Conservation (phyloP, 345 rosid genomes). For the Ailanthus altissimus region DNA sequence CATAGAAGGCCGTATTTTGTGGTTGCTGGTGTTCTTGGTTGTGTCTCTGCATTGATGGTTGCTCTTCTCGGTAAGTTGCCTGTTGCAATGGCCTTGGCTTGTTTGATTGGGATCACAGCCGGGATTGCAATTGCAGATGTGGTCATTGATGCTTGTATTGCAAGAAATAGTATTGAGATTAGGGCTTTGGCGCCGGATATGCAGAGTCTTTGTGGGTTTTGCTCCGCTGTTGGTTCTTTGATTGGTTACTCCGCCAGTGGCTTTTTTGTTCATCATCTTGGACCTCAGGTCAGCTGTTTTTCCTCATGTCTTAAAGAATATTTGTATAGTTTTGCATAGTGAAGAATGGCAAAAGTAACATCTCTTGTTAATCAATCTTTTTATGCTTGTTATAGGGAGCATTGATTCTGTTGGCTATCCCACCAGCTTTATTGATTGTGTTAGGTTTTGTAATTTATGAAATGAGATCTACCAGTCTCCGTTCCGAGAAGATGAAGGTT, state of each 20-base stretch:
- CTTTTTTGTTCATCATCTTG: slow-evolving; percentile 64
- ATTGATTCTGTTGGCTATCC: slow-evolving; percentile 60
- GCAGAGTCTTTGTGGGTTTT: slow-evolving; percentile 78
- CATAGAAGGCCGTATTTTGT: slow-evolving; percentile 72
- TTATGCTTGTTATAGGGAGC: slow-evolving; percentile 50
- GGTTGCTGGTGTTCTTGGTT: slow-evolving; percentile 63
- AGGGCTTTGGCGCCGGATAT: slow-evolving; percentile 70
- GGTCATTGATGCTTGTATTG: slow-evolving; percentile 86
- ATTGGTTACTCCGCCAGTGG: slow-evolving; percentile 74
- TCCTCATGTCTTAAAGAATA: neutral
- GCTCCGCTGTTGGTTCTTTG: slow-evolving; percentile 79
- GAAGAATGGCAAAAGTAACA: neutral
- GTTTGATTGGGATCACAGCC: slow-evolving; percentile 65
- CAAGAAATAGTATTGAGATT: slow-evolving; percentile 62
- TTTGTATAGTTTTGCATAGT: neutral
- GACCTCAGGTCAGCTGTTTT: slow-evolving; percentile 57
- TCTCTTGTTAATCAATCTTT: neutral
- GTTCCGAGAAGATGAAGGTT: slow-evolving; percentile 51
- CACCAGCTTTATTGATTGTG: slow-evolving; percentile 48
- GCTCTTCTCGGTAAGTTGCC: slow-evolving; percentile 51
- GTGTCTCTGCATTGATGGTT: slow-evolving; percentile 51
- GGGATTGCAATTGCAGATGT: slow-evolving; percentile 84
- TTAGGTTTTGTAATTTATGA: slow-evolving; percentile 74
- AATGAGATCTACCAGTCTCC: slow-evolving; percentile 34
- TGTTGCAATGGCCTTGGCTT: slow-evolving; percentile 52